Evolutionary conservation across 306 rosid species (phyloP).

Genomic region (Vigna reflexopilosa): DNA sequence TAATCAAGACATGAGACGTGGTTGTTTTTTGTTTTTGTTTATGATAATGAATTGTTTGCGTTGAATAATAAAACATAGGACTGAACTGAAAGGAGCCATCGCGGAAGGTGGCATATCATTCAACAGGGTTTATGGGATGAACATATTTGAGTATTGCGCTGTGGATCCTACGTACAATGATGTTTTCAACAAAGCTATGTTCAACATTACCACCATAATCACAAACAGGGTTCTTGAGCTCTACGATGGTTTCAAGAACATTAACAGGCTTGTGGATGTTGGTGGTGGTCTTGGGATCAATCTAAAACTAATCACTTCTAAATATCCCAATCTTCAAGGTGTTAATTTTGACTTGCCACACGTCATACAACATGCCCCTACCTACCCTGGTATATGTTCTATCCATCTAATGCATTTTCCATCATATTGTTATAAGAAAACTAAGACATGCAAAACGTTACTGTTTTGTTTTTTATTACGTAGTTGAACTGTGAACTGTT

Average conservation of each 20-base stretch:
- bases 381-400: constrained; percentile 53
- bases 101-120: constrained; percentile 64
- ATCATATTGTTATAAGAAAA: background rate
- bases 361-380: constrained; percentile 55
- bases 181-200: constrained; percentile 59
- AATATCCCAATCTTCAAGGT: constrained; percentile 53
- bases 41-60: background rate
- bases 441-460: background rate
- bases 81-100: constrained; percentile 54
- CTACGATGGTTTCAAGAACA: constrained; percentile 54
- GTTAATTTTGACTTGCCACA: constrained; percentile 59
- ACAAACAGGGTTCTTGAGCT: constrained; percentile 47
- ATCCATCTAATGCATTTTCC: background rate
- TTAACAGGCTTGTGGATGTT: constrained; percentile 61
- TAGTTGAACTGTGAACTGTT: background rate
- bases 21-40: too few relatives aligned
- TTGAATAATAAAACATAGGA: constrained; percentile 42
- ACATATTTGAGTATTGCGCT: constrained; percentile 50
- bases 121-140: constrained; percentile 51
- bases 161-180: constrained; percentile 49
- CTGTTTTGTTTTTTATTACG: background rate
- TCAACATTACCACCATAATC: constrained; percentile 36
- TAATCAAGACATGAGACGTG: too few relatives aligned
- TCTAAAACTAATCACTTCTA: constrained; percentile 58
- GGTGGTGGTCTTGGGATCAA: constrained; percentile 69